Evolutionary conservation across 306 rosid genomes (phyloP).

Genomic region (Pterocarpus macrocarpus): DNA sequence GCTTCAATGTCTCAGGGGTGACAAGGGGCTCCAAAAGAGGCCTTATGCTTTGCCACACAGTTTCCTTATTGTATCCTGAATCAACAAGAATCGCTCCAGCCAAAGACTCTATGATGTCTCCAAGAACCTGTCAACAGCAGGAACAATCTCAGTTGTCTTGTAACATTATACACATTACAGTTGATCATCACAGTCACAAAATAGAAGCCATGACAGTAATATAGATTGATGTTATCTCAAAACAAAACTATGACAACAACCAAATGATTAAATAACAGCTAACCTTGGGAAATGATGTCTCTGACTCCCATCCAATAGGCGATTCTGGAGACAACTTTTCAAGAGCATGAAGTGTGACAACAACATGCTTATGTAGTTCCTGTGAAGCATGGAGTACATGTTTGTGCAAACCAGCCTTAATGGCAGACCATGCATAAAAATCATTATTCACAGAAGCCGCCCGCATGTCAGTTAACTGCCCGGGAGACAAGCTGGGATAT

Average conservation of each 20-base stretch:
- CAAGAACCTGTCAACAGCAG: conserved; percentile 68
- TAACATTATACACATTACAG: too few relatives aligned
- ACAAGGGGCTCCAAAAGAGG: conserved; percentile 79
- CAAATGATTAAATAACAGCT: conserved; percentile 30
- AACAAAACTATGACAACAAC: neutral
- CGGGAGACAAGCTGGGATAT: conserved; percentile 78
- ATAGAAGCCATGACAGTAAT: too few relatives aligned
- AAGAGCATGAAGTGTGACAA: conserved; percentile 43
- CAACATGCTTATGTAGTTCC: conserved; percentile 67
- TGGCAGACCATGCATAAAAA: conserved; percentile 71
- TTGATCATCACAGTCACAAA: too few relatives aligned
- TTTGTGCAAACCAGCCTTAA: conserved; percentile 70
- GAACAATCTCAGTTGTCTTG: neutral
- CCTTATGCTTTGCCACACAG: conserved; percentile 64
- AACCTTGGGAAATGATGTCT: conserved; percentile 80
- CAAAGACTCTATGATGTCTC: conserved; percentile 82
- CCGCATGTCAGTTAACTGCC: conserved; percentile 79
- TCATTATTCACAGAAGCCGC: conserved; percentile 81
- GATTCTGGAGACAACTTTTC: conserved; percentile 43
- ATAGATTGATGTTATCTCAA: neutral
- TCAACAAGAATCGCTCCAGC: conserved; percentile 87
- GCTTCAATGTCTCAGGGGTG: conserved; percentile 64
- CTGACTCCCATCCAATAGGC: conserved; percentile 81
- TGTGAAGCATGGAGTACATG: conserved; percentile 68
- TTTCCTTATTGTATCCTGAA: conserved; percentile 64